Conservation (phyloP, 176 grass and related monocot species). For the Tuctoria greenei region DNA sequence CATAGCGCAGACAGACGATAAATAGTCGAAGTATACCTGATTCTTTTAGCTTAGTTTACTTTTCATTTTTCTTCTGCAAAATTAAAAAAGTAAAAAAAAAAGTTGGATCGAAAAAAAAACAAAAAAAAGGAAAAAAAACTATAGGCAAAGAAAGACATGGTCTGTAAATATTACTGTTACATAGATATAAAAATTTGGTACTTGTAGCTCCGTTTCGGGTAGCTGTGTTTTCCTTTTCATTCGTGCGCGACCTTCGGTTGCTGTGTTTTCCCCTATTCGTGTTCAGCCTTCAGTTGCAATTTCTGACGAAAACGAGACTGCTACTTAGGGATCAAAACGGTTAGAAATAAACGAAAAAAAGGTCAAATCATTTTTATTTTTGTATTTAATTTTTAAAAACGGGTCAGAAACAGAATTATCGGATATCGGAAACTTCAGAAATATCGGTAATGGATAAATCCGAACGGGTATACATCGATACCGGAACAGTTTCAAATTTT, state of each 20-base stretch:
- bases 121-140: background rate
- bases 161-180: constrained; percentile 42
- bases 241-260: background rate
- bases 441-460: too few relatives aligned
- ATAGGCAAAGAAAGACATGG: background rate
- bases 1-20: constrained; percentile 52
- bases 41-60: constrained; percentile 56
- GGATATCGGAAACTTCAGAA: too few relatives aligned
- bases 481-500: too few relatives aligned
- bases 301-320: background rate
- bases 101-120: background rate
- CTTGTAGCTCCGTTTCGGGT: background rate
- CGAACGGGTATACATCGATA: too few relatives aligned
- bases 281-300: background rate
- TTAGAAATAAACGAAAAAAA: too few relatives aligned
- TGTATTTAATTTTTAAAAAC: too few relatives aligned
- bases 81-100: constrained; percentile 1
- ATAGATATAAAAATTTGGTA: constrained; percentile 16
- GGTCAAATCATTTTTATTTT: too few relatives aligned
- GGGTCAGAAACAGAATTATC: too few relatives aligned
- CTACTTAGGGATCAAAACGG: too few relatives aligned
- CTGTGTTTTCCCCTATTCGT: background rate
- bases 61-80: constrained; percentile 3
- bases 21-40: constrained; percentile 44
- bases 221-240: background rate